A percentile compares a stretch with the other conserved stretches of the same genome.
These are phyloP conservation scores for Caulochytrium protostelioides DNA, from an alignment of 371 early-diverging fungal species.

Conservation along the genomic window DNA sequence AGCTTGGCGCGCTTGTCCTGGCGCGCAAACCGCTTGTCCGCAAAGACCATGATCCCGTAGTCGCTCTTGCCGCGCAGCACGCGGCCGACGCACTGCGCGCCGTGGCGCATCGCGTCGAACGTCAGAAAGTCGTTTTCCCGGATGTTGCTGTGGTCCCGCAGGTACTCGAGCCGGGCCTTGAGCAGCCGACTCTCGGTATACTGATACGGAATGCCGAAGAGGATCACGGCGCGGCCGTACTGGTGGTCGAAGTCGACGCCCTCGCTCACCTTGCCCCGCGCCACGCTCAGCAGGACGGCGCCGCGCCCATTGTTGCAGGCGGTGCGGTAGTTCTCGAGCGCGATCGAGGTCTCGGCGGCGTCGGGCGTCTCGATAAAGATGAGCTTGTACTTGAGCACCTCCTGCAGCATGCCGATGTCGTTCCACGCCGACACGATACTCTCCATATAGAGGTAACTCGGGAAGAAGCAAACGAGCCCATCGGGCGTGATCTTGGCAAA, in stretches of 20 bases:
- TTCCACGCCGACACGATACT: constrained; percentile 97
- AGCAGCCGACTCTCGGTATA: constrained; percentile 92
- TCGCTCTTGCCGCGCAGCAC: constrained; percentile 96
- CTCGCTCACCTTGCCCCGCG: constrained; percentile 98
- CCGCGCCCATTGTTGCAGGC: constrained; percentile 98
- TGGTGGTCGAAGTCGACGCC: constrained; percentile 99
- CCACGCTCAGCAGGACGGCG: constrained; percentile 95
- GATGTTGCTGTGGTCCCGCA: constrained; percentile 79
- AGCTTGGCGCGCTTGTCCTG: constrained; percentile 89
- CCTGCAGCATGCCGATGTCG: constrained; percentile 82
- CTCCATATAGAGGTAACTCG: constrained; percentile 98
- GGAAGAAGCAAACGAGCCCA: constrained; percentile 97
- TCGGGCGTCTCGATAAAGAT: constrained; percentile 99
- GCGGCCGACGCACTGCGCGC: constrained; percentile 98
- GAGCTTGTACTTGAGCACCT: constrained; percentile 89
- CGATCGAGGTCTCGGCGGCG: constrained; percentile 91
- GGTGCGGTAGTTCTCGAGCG: constrained; percentile 82
- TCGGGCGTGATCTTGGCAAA: constrained; percentile 90
- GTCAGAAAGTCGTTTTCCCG: constrained; percentile 97
- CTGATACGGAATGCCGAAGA: constrained; percentile 98
- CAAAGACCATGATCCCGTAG: constrained; percentile 98
- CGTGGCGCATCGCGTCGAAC: constrained; percentile 99
- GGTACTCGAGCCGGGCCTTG: constrained; percentile 89
- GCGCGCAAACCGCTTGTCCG: constrained; percentile 92
- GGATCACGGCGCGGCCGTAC: constrained; percentile 93